Base-by-base conservation (phyloP, 176 grass and related monocot species). In the Ensete ventricosum region DNA sequence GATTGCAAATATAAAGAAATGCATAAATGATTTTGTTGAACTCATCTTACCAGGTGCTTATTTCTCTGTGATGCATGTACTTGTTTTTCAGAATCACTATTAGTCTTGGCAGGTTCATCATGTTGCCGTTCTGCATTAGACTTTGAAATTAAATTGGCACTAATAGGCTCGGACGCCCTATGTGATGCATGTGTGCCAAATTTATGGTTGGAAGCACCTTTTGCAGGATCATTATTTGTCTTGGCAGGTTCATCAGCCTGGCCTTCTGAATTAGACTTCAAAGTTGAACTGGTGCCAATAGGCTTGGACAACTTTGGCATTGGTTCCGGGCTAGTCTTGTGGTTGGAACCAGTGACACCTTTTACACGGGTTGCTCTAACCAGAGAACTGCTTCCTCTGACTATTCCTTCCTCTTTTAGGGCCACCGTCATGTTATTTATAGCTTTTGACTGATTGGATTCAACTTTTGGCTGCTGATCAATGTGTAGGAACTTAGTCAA, bases 361-460 rank as follows among this genome's bases (percentile, higher is more conserved):
- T 88, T 88, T 81, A 74, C 79, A 78, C 68, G 86, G 20, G 77
- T 91, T 72, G 74, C 81, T 82, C 91, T 93, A 23, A 81, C 60
- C 74, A 91, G 96, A 76, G 91, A 99, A 76, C 74, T 90, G 50
- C 51, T 88, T 89, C 82, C 78, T 83, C 91, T 91, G 54, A 83
- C 77, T 82, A 77, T 93, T 62, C 62, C 78, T 48, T 89, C 88
- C 82, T 91, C 91, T 89, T 78, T 91, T 65, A 89, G 86, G 80
- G 84, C 82, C 26, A 77, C 80, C 64, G 89, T 64, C 85, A 86
- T 91, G 66, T 82, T 87, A 74, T 94, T 94, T 63, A 82, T 73
- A 72, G 80, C 87, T 89, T 91, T 94, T 69, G 95, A 88, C 34
- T 88, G 83, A 75, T 88, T 90, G 81, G 48, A 67, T 72, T 78